These are phyloP conservation scores for Coemansia umbellata DNA, from an alignment of 192 early-diverging fungal genomes.

Conservation along the genomic window DNA sequence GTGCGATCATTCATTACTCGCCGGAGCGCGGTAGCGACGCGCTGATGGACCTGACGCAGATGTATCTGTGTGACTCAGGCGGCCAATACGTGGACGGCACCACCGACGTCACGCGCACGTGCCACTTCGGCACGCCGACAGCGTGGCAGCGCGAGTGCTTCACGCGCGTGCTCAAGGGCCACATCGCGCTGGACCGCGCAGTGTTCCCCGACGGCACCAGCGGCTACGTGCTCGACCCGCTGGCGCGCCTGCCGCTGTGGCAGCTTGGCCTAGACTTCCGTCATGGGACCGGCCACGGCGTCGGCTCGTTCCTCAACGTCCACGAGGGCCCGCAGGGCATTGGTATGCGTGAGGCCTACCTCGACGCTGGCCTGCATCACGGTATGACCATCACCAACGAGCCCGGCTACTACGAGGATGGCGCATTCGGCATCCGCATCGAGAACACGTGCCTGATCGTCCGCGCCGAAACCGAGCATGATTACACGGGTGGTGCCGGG, in stretches of 20 bases:
- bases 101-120: conserved; percentile 94
- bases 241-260: conserved; percentile 88
- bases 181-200: conserved; percentile 85
- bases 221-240: conserved; percentile 86
- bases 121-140: conserved; percentile 83
- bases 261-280: conserved; percentile 89
- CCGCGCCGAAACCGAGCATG: conserved; percentile 65
- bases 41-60: conserved; percentile 63
- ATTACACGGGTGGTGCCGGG: conserved; percentile 75
- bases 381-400: conserved; percentile 98
- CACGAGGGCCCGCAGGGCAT: conserved; percentile 97
- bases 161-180: conserved; percentile 97
- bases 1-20: conserved; percentile 96
- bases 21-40: conserved; percentile 78
- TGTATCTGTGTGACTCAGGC: conserved; percentile 96
- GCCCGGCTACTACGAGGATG: conserved; percentile 98
- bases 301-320: conserved; percentile 92
- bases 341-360: conserved; percentile 67
- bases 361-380: conserved; percentile 70
- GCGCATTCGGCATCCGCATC: conserved; percentile 94
- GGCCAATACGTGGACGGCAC: conserved; percentile 96
- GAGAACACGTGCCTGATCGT: conserved; percentile 89
- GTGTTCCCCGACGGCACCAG: conserved; percentile 86
- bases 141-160: conserved; percentile 86
- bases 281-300: conserved; percentile 98